phyloP scores from a whole-genome alignment of 495 filamentous ascomycete species.

The Jackrogersella multiformis region DNA sequence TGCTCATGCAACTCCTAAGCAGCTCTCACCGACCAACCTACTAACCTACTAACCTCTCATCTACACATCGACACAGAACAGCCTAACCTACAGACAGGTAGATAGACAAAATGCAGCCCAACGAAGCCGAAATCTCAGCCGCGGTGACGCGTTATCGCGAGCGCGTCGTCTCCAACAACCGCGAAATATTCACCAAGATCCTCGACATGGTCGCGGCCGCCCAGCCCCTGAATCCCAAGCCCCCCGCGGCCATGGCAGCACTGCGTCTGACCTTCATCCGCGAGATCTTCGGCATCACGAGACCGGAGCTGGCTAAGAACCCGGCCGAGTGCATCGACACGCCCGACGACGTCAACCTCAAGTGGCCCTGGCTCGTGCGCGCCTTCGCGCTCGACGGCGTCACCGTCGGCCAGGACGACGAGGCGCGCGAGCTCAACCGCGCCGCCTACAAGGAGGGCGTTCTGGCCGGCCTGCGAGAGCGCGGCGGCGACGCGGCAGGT shows the following conservation, averaged over 20 bases:
- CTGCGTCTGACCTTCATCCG: no score
- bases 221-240: no score
- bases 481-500: neutral
- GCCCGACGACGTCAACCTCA: slow-evolving; percentile 11
- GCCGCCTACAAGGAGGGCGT: slow-evolving; percentile 1
- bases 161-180: neutral
- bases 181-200: neutral
- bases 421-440: neutral
- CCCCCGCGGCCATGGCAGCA: no score
- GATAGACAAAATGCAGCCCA: slow-evolving; percentile 8
- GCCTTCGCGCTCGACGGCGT: slow-evolving; percentile 16
- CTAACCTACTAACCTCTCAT: no score
- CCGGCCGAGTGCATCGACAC: neutral
- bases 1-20: no score
- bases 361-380: slow-evolving; percentile 11
- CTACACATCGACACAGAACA: no score
- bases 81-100: no score
- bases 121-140: slow-evolving; percentile 10
- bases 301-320: neutral
- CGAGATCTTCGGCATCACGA: neutral
- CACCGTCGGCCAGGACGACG: neutral
- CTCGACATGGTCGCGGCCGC: neutral
- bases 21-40: no score
- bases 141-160: slow-evolving; percentile 17
- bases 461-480: neutral